Conservation (phyloP, 306 rosid species). For the Acacia melanoxylon region DNA sequence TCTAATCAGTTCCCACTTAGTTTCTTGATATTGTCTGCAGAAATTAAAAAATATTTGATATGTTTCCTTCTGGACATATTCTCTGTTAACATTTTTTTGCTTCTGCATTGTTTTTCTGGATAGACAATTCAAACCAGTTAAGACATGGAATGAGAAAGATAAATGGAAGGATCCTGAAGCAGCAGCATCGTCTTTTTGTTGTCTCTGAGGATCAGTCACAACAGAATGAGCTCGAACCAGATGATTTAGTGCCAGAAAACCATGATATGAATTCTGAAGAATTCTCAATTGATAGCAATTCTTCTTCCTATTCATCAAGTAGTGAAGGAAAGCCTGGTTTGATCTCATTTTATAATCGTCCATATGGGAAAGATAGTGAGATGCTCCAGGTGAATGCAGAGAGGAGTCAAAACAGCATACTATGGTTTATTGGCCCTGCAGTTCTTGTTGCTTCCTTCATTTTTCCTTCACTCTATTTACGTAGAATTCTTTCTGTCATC, state of each 20-base stretch:
- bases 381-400: slow-evolving; percentile 38
- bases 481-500: slow-evolving; percentile 68
- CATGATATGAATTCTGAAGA: slow-evolving; percentile 34
- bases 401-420: slow-evolving; percentile 54
- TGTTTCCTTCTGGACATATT: slow-evolving; percentile 22
- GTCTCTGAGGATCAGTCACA: slow-evolving; percentile 70
- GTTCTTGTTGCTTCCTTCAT: slow-evolving; percentile 92
- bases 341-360: slow-evolving; percentile 74
- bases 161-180: slow-evolving; percentile 46
- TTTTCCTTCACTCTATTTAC: slow-evolving; percentile 90
- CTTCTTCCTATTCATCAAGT: slow-evolving; percentile 46
- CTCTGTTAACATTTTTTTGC: slow-evolving; percentile 33
- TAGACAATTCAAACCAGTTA: slow-evolving; percentile 55
- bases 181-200: slow-evolving; percentile 52
- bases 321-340: slow-evolving; percentile 81
- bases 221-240: slow-evolving; percentile 43
- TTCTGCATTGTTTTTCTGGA: slow-evolving; percentile 26
- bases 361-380: slow-evolving; percentile 53
- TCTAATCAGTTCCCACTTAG: slow-evolving; percentile 18
- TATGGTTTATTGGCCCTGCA: slow-evolving; percentile 89
- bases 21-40: slow-evolving; percentile 13
- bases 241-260: slow-evolving; percentile 49
- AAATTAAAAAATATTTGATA: slow-evolving; percentile 13
- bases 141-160: slow-evolving; percentile 44
- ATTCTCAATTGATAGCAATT: slow-evolving; percentile 41